Evolutionary conservation across 495 filamentous ascomycete species (phyloP).

Genomic region (Beverwykella pulmonaria): DNA sequence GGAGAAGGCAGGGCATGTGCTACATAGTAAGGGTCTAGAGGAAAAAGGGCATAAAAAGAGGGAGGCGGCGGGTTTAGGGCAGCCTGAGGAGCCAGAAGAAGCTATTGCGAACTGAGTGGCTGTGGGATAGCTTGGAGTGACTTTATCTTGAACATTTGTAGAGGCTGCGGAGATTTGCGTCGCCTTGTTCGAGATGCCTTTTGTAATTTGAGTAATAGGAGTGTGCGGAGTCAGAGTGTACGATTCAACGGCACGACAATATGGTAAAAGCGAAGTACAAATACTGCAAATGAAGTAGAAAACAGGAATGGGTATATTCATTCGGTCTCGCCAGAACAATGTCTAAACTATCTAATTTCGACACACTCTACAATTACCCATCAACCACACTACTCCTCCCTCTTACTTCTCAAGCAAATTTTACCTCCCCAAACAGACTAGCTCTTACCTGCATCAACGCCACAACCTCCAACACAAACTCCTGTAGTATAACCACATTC

Average conservation of each 20-base stretch:
- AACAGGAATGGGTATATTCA: background rate
- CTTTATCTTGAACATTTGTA: too few species aligned
- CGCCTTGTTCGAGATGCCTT: background rate
- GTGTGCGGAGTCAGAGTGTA: too few species aligned
- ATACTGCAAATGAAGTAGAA: too few species aligned
- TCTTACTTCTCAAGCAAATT: conserved; percentile 54
- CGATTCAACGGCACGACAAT: too few species aligned
- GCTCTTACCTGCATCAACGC: conserved; percentile 85
- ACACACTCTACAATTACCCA: background rate
- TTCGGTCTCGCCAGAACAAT: background rate
- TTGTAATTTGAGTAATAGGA: background rate
- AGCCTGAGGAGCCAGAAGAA: background rate
- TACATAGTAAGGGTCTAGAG: conserved; percentile 44
- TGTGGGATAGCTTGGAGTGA: too few species aligned
- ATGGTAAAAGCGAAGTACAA: too few species aligned
- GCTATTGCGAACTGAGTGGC: background rate
- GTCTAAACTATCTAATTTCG: background rate
- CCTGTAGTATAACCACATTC: conserved; percentile 71
- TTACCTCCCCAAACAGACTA: conserved; percentile 83
- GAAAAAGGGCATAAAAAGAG: conserved; percentile 48
- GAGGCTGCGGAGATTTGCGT: background rate
- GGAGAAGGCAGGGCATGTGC: conserved; percentile 50
- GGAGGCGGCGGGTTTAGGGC: conserved; percentile 39
- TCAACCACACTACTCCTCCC: background rate
- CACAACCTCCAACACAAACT: conserved; percentile 87